These are phyloP conservation scores for Biscogniauxia sp. DNA, from an alignment of 2,329 filamentous ascomycete species.

Conservation along the genomic window DNA sequence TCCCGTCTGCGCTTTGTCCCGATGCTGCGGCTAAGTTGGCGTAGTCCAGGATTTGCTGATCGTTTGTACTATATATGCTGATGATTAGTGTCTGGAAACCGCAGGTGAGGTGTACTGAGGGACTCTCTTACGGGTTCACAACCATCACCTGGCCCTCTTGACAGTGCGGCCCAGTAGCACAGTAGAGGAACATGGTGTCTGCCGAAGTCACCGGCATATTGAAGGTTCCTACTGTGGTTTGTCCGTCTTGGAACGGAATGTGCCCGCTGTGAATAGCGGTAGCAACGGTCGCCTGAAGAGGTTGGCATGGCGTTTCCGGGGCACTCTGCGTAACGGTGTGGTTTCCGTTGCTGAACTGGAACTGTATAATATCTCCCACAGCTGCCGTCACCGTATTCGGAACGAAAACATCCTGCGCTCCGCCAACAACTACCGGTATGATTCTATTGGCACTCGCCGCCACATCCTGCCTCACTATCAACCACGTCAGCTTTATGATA, in stretches of 20 bases:
- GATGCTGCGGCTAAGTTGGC: conserved; percentile 23
- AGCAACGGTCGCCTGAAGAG: conserved; percentile 34
- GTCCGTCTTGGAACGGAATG: conserved; percentile 37
- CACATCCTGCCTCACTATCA: conserved; percentile 6
- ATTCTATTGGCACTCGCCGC: conserved; percentile 16
- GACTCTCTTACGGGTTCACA: conserved; percentile 43
- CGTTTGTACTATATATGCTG: conserved; percentile 18
- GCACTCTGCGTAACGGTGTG: conserved; percentile 43
- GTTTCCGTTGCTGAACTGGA: conserved; percentile 43
- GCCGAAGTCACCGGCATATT: conserved; percentile 44
- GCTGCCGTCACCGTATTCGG: conserved; percentile 36
- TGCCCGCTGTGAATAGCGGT: conserved; percentile 40
- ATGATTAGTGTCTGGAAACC: conserved; percentile 7
- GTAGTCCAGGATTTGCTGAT: conserved; percentile 31
- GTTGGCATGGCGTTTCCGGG: conserved; percentile 36
- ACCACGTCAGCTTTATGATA: conserved; percentile 1
- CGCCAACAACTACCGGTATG: conserved; percentile 39
- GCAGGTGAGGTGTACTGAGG: not conserved
- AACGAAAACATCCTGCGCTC: conserved; percentile 36
- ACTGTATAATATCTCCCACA: conserved; percentile 39
- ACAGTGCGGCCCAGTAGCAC: conserved; percentile 47
- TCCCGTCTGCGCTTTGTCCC: conserved; percentile 27
- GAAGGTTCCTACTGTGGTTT: conserved; percentile 43
- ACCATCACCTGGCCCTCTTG: conserved; percentile 50
- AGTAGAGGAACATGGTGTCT: conserved; percentile 50